These are phyloP conservation scores for Angomonas ambiguus DNA, from an alignment of 208 protist genomes.

Conservation along the genomic window DNA sequence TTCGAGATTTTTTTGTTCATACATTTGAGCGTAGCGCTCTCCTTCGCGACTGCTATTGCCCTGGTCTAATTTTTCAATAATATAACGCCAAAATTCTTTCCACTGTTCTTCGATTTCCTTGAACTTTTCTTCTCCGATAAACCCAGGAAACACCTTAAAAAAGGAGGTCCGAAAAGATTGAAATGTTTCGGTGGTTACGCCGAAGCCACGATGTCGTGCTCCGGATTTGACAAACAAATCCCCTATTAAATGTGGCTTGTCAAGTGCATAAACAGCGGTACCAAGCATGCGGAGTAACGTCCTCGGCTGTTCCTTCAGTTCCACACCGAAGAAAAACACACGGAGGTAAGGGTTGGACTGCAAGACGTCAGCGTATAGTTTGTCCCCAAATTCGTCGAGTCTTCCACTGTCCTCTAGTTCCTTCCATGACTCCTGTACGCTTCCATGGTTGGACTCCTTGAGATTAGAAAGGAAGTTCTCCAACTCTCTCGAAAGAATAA, in stretches of 20 bases:
- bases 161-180: conserved; percentile 54
- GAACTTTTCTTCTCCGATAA: conserved; percentile 58
- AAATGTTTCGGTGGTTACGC: conserved; percentile 44
- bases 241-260: conserved; percentile 46
- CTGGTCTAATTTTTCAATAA: conserved; percentile 49
- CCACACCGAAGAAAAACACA: conserved; percentile 59
- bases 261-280: conserved; percentile 64
- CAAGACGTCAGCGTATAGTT: conserved; percentile 60
- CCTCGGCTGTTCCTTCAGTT: conserved; percentile 54
- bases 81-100: conserved; percentile 48
- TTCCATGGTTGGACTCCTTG: conserved; percentile 37
- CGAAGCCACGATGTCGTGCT: conserved; percentile 62
- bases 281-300: conserved; percentile 55
- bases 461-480: conserved; percentile 52
- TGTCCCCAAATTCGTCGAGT: conserved; percentile 47
- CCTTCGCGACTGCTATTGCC: conserved; percentile 47
- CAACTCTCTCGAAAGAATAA: conserved; percentile 57
- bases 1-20: conserved; percentile 37
- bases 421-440: conserved; percentile 60
- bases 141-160: conserved; percentile 69
- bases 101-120: conserved; percentile 50
- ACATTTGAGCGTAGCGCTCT: conserved; percentile 40
- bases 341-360: conserved; percentile 36
- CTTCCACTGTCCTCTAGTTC: conserved; percentile 47
- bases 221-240: conserved; percentile 64